Percentiles rank a stretch among this genome's conserved stretches.
These are phyloP conservation scores for Flammula alnicola DNA, from an alignment of 1,284 basidiomycete species.

Conservation along the genomic window DNA sequence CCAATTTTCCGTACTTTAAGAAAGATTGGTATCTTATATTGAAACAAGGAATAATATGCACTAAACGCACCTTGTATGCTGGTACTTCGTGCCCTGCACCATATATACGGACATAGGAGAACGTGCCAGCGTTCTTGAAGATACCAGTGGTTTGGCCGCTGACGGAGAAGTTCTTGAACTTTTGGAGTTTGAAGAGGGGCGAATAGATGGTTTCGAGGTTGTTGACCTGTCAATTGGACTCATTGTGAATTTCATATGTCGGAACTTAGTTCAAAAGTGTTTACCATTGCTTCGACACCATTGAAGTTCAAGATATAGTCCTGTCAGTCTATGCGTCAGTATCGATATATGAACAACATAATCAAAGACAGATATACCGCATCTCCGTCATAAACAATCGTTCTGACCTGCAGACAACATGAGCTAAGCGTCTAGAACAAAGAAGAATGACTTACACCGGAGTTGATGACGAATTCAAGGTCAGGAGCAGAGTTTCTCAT, in stretches of 20 bases:
- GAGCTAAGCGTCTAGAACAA: neutral
- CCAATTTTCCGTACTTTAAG: conserved; percentile 33
- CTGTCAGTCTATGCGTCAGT: conserved; percentile 25
- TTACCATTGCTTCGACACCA: conserved; percentile 65
- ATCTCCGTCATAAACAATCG: conserved; percentile 58
- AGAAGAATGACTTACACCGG: conserved; percentile 49
- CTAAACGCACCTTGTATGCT: conserved; percentile 18
- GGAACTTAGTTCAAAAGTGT: conserved; percentile 5
- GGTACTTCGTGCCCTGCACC: conserved; percentile 53
- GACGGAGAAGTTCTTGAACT: conserved; percentile 52
- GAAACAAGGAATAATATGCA: neutral
- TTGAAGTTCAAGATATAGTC: conserved; percentile 65
- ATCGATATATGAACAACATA: neutral
- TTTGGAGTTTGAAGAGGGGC: conserved; percentile 36
- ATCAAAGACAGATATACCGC: conserved; percentile 38
- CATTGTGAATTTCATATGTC: neutral
- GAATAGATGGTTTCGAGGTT: conserved; percentile 46
- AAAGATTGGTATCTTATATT: neutral
- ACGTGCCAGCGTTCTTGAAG: conserved; percentile 61
- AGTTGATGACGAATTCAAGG: conserved; percentile 61
- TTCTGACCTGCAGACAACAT: conserved; percentile 36
- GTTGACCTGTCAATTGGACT: conserved; percentile 28
- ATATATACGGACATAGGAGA: conserved; percentile 58
- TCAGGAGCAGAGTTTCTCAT: conserved; percentile 61
- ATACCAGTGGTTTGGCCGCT: conserved; percentile 48